Conservation (phyloP, 2,329 filamentous ascomycete genomes). For the Colletotrichum plurivorum region DNA sequence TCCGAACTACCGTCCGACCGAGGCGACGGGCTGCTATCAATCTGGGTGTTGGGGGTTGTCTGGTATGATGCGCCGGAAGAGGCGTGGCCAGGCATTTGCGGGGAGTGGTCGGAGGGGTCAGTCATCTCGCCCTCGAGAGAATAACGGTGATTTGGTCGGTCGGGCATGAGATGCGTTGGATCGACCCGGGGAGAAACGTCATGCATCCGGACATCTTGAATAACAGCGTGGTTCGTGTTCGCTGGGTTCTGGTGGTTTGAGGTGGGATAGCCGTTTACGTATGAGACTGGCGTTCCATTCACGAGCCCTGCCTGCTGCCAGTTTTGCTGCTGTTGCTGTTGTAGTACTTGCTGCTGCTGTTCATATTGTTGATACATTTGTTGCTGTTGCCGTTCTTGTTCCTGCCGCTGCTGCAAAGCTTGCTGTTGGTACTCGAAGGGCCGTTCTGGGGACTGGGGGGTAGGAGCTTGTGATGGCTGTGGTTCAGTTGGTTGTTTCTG, state of each 20-base stretch:
- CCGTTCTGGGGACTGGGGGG: constrained; percentile 38
- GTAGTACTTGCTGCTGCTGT: constrained; percentile 17
- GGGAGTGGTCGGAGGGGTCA: constrained; percentile 58
- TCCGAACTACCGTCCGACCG: constrained; percentile 54
- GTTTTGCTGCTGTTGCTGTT: constrained; percentile 22
- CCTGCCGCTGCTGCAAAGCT: constrained; percentile 14
- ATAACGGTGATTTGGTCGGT: constrained; percentile 36
- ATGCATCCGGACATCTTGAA: constrained; percentile 23
- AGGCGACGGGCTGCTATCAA: constrained; percentile 57
- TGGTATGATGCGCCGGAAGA: constrained; percentile 58
- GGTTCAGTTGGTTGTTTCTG: constrained; percentile 12
- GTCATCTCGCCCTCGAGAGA: constrained; percentile 41
- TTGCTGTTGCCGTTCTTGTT: constrained; percentile 17
- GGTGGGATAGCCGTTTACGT: constrained; percentile 9
- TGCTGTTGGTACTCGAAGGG: constrained; percentile 28
- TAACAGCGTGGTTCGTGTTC: background rate
- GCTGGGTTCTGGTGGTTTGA: background rate
- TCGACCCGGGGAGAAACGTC: constrained; percentile 17
- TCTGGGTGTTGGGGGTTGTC: constrained; percentile 63
- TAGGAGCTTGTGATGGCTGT: constrained; percentile 48
- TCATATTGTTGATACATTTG: constrained; percentile 18
- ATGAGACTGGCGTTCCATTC: constrained; percentile 3
- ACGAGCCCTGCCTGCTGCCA: constrained; percentile 9
- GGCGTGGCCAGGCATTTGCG: constrained; percentile 55
- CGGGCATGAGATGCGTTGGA: constrained; percentile 31